A percentile compares a stretch with the other conserved stretches of the same genome.
These are phyloP conservation scores for Diplosphaera chodatii DNA, from an alignment of 139 green algal species.

Conservation along the genomic window DNA sequence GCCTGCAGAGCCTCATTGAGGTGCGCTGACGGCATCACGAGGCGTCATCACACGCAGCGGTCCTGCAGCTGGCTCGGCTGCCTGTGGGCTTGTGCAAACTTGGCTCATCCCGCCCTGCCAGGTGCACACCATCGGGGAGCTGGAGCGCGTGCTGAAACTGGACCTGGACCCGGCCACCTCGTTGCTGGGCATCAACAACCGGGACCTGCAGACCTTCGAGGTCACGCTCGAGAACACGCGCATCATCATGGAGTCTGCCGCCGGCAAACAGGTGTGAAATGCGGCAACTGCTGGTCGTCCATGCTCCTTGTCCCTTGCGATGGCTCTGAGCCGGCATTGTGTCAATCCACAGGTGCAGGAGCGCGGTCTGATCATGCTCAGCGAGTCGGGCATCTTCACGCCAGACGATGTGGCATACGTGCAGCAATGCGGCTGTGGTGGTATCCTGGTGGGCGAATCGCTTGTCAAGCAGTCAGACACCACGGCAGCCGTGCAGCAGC, in stretches of 20 bases:
- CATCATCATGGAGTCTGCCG: constrained; percentile 71
- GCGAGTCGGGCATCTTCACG: constrained; percentile 96
- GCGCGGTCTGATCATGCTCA: constrained; percentile 82
- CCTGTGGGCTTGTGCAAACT: no score
- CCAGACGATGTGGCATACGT: constrained; percentile 84
- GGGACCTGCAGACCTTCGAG: constrained; percentile 94
- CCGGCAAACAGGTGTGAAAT: constrained; percentile 71
- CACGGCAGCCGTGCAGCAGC: constrained; percentile 62
- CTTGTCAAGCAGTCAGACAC: constrained; percentile 93
- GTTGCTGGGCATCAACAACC: constrained; percentile 99
- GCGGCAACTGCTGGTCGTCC: no score
- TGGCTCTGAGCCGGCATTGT: no score
- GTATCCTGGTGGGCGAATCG: constrained; percentile 94
- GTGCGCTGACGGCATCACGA: no score
- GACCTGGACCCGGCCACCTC: constrained; percentile 57
- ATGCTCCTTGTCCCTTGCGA: no score
- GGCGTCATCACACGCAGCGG: no score
- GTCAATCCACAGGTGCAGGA: constrained; percentile 56
- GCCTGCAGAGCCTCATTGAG: constrained; percentile 75
- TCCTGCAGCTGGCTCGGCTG: not conserved
- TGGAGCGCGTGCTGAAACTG: constrained; percentile 85
- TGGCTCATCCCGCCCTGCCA: no score
- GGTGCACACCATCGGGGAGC: constrained; percentile 85
- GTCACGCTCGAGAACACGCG: constrained; percentile 82
- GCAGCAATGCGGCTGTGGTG: constrained; percentile 69